Evolutionary conservation across 108 stramenopile genomes (phyloP).

Genomic region (Skeletonema tropicum): DNA sequence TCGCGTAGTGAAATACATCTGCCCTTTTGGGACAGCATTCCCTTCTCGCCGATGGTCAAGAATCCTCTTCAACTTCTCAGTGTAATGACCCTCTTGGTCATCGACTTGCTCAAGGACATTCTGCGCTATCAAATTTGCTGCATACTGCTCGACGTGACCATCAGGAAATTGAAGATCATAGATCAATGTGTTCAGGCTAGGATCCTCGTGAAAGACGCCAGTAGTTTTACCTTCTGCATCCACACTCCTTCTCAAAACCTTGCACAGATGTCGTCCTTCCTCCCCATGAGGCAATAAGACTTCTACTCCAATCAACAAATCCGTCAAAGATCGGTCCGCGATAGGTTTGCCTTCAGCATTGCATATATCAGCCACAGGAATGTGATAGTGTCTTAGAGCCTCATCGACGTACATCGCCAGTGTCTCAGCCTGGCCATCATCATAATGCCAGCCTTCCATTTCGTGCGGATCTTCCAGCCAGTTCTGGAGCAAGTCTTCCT

Average conservation of each 20-base stretch:
- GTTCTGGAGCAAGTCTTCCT: neutral
- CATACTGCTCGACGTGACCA: slow-evolving; percentile 47
- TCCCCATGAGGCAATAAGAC: slow-evolving; percentile 38
- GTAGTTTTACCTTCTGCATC: slow-evolving; percentile 32
- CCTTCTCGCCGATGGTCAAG: slow-evolving; percentile 16
- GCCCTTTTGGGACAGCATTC: slow-evolving; percentile 11
- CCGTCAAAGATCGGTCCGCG: slow-evolving; percentile 18
- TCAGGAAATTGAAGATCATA: slow-evolving; percentile 58
- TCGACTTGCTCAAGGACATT: slow-evolving; percentile 47
- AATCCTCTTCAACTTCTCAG: slow-evolving; percentile 9
- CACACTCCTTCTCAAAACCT: slow-evolving; percentile 23
- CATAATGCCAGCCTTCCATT: too few species aligned
- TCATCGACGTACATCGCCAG: too few species aligned
- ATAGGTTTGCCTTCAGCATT: slow-evolving; percentile 25
- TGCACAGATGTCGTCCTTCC: neutral
- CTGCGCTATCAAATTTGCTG: slow-evolving; percentile 65
- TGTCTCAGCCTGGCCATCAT: too few species aligned
- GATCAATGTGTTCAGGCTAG: slow-evolving; percentile 38
- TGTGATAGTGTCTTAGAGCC: too few species aligned
- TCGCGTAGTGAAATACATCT: slow-evolving; percentile 11
- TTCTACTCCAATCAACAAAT: slow-evolving; percentile 51
- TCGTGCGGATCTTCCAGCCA: neutral
- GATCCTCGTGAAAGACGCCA: slow-evolving; percentile 43
- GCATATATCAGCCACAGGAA: slow-evolving; percentile 36
- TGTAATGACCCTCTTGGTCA: slow-evolving; percentile 24